Base-by-base conservation (phyloP, 2,329 filamentous ascomycete species). In the Colletotrichum sojae region DNA sequence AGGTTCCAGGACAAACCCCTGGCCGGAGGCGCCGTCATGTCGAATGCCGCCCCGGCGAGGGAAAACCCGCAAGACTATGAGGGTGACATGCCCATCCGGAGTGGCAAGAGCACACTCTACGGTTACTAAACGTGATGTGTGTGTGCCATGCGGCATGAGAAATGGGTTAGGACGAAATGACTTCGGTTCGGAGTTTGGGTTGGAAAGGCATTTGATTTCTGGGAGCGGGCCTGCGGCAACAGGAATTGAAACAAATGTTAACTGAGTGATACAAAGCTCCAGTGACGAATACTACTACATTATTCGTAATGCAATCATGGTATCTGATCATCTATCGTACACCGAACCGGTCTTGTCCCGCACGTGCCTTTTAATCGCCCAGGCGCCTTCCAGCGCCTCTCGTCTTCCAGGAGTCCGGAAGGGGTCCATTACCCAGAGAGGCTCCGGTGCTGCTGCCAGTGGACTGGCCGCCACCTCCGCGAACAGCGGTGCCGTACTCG, bases 321-420 rank as follows among this genome's bases (percentile, higher is more conserved):
- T 52, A 54, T 46, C 27, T 27, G 31, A 27, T 25, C 31, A 59
- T 31, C 31, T 43, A 52, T 53, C 31, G 27, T 56, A 53, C 40
- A 31, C 31, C 31, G 31, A 36, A 36, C 20, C 25, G 5, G 20
- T 45, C 36, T 15, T 6, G 4, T 39, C 5, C 20, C 12, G 40
- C 45, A n/a, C n/a, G 56, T n/a, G 12, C 36, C 31, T 67, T 18
- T 67, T 18, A 67, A 15, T 56, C n/a, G 43, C 91, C 91, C 12
- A 93, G 80, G 57, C 91, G 86, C 46, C 89, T 86, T 0, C 91
- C 91, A 6, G 84, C 78, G 1, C 91, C 91, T 71, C 90, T 84
- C 31, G 84, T 86, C 66, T 84, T 85, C 91, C 91, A 93, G 2
- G 89, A 85, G 67, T 90, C 87, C 0, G 89, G 88, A 20, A 91